Evolutionary conservation across 2,329 filamentous ascomycete genomes (phyloP).

Genomic region (Bipolaris cookei): DNA sequence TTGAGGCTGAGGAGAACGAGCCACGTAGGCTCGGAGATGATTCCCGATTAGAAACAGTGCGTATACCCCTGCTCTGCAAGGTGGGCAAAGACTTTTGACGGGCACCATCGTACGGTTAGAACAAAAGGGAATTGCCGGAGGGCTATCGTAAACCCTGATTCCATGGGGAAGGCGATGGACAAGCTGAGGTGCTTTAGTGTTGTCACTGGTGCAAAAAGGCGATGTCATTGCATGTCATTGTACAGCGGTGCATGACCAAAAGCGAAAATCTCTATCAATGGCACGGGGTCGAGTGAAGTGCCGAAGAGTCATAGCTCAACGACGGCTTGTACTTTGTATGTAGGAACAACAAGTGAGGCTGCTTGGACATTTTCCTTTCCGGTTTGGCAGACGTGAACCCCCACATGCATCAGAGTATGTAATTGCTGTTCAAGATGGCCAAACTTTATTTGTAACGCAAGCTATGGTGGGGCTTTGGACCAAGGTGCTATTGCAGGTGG

Average conservation of each 20-base stretch:
- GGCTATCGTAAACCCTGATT: neutral
- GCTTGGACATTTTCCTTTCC: neutral
- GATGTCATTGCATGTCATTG: neutral
- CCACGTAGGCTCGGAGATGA: too few relatives aligned
- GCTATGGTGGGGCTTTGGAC: neutral
- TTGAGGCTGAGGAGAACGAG: too few relatives aligned
- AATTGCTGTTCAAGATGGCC: neutral
- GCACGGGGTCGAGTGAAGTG: neutral
- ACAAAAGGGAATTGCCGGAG: conserved; percentile 3
- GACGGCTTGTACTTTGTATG: neutral
- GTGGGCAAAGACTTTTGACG: too few relatives aligned
- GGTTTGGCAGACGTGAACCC: conserved; percentile 1
- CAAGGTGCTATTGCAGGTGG: neutral
- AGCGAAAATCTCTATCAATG: neutral
- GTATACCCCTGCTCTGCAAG: too few relatives aligned
- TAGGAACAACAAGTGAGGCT: conserved; percentile 4
- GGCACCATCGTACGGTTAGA: neutral
- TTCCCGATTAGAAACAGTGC: too few relatives aligned
- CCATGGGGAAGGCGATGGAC: neutral
- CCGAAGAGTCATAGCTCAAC: neutral
- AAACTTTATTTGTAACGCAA: conserved; percentile 9
- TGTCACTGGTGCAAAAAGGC: neutral
- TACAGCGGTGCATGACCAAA: neutral
- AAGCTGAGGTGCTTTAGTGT: neutral
- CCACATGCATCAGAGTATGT: conserved; percentile 1